Base-by-base conservation (phyloP, 768 basidiomycete genomes). In the Naganishia kalamii region DNA sequence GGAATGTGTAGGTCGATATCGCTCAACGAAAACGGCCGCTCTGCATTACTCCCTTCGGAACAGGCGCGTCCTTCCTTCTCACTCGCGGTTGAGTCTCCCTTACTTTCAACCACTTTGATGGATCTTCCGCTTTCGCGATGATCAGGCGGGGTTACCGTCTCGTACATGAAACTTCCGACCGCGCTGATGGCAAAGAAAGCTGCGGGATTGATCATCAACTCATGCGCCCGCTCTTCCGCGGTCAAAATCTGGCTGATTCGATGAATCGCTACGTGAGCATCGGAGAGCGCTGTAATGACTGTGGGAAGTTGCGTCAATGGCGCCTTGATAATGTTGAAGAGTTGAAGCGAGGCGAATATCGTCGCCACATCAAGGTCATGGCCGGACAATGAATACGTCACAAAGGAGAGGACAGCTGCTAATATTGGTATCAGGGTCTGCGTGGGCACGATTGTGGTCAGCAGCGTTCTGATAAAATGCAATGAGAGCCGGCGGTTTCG, bases 351-450 rank as follows among this genome's bases (percentile, higher is more conserved):
- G 3, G 81, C 78, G 72, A 87, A 86, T 51, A 87, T 83, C 60
- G 80, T 77, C 0, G 85, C 83, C 2, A 85, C 75, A 65, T 83
- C 81, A 32, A 87, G 80, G 6, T 77, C 71, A 64, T 86, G 84
- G 10, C 84, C 84, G 33, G 78, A 83, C n/a, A 87, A 74, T 0
- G 81, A 80, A 70, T 87, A 88, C 0, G 86, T 85, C 67, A 88
- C 84, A 83, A 87, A 73, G 1, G 75, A 70, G 37, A 77, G 69
- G 44, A 85, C 78, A 4, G 83, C 79, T 5, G 83, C 82, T n/a
- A 84, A 68, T 12, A 82, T 77, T 0, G 86, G 86, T 4, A 85
- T 73, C 66, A 85, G 82, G 0, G 81, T 79, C 43, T n/a, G n/a
- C n/a, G n/a, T n/a, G n/a, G n/a, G n/a, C n/a, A n/a, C n/a, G n/a